A percentile compares a stretch with the other conserved stretches of the same genome.
These are phyloP conservation scores for Solanum rostratum DNA, from an alignment of 257 asterid genomes.

Conservation along the genomic window DNA sequence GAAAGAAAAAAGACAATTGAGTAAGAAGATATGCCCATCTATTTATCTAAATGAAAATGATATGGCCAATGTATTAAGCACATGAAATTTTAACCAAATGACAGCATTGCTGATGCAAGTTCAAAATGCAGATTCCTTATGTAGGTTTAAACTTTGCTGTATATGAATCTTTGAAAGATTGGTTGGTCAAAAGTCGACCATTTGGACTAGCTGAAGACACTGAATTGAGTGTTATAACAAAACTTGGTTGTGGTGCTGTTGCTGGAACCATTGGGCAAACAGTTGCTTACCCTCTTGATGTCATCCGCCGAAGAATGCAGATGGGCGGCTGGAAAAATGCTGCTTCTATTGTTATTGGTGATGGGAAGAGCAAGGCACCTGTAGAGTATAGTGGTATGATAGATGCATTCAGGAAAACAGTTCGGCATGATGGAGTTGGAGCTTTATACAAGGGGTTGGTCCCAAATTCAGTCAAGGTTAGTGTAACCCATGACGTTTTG, in stretches of 20 bases:
- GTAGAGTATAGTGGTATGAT: slow-evolving; percentile 85
- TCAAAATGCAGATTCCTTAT: slow-evolving; percentile 67
- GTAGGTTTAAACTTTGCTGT: slow-evolving; percentile 98
- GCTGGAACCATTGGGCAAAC: slow-evolving; percentile 99
- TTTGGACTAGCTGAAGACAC: slow-evolving; percentile 55
- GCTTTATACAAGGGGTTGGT: slow-evolving; percentile 96
- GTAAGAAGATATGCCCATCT: not conserved
- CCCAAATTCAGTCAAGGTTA: slow-evolving; percentile 96
- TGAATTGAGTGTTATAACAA: slow-evolving; percentile 70
- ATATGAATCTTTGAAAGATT: slow-evolving; percentile 91
- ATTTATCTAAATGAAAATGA: not conserved
- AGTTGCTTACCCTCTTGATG: slow-evolving; percentile 95
- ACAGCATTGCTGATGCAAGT: slow-evolving; percentile 2
- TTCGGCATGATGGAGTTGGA: slow-evolving; percentile 70
- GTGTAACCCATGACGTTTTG: slow-evolving; percentile 4
- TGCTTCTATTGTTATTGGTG: slow-evolving; percentile 70
- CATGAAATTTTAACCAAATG: not conserved
- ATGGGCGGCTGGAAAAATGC: slow-evolving; percentile 98
- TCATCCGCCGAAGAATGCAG: slow-evolving; percentile 95
- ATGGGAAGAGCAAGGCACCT: slow-evolving; percentile 54
- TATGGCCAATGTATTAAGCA: not conserved
- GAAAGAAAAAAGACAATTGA: not conserved
- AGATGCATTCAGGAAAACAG: slow-evolving; percentile 95
- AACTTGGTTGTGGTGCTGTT: slow-evolving; percentile 89
- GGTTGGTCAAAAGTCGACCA: slow-evolving; percentile 52